Conservation (phyloP, 768 basidiomycete genomes). For the Daedaleopsis sinensis region DNA sequence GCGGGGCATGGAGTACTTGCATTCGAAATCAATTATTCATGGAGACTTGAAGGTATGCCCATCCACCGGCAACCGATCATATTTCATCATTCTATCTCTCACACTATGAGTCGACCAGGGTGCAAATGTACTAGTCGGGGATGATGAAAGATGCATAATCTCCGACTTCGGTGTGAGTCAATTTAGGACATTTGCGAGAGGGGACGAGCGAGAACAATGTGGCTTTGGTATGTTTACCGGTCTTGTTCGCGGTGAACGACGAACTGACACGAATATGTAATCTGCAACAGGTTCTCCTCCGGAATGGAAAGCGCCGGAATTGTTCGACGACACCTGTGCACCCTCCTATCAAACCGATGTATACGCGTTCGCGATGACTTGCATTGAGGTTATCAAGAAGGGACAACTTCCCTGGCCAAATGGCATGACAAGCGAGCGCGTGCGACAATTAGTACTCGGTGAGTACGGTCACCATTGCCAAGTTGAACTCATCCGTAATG, state of each 20-base stretch:
- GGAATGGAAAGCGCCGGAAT: conserved; percentile 46
- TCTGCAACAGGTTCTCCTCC: conserved; percentile 52
- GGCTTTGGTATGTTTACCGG: too few species aligned
- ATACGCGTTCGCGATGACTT: conserved; percentile 45
- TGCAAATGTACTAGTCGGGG: conserved; percentile 77
- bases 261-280: background rate
- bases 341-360: conserved; percentile 40
- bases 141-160: conserved; percentile 66
- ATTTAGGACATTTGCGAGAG: too few species aligned
- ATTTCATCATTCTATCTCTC: background rate
- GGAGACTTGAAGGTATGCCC: conserved; percentile 73
- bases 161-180: conserved; percentile 79
- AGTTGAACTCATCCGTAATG: too few species aligned
- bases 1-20: conserved; percentile 82
- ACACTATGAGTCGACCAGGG: conserved; percentile 41
- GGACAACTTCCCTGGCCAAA: conserved; percentile 37
- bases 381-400: conserved; percentile 37
- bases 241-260: conserved; percentile 57
- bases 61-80: background rate
- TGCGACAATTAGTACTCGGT: conserved; percentile 30
- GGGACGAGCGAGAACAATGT: too few species aligned
- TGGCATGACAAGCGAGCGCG: conserved; percentile 29
- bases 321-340: conserved; percentile 35
- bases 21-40: conserved; percentile 67
- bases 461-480: background rate